phyloP scores from a whole-genome alignment of 129 eudicot genomes.

The Artemisia annua region DNA sequence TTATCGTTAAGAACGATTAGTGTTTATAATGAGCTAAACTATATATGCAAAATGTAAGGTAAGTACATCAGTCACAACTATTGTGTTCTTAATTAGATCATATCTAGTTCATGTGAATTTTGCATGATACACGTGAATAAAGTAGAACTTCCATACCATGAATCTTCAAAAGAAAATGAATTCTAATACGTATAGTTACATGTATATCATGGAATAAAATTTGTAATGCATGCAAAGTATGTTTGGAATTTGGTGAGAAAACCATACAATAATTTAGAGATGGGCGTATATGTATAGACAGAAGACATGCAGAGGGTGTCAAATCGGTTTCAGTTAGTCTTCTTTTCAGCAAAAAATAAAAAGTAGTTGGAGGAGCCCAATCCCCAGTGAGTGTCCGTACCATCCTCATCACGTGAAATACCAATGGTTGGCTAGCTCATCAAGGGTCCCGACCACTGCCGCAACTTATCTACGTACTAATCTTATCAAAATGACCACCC shows the following conservation, averaged over 20 bases:
- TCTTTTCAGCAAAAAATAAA: conserved; percentile 18
- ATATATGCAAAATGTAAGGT: too few species aligned
- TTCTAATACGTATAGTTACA: too few species aligned
- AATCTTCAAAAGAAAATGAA: too few species aligned
- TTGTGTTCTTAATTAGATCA: too few species aligned
- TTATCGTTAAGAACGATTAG: too few species aligned
- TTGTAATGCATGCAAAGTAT: too few species aligned
- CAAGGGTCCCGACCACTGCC: neutral
- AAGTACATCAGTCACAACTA: too few species aligned
- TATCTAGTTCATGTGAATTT: too few species aligned
- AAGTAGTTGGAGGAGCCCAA: conserved; percentile 26
- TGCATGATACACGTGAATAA: too few species aligned
- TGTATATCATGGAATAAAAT: too few species aligned
- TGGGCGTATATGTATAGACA: neutral
- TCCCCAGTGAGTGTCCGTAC: conserved; percentile 6
- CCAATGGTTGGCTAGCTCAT: conserved; percentile 8
- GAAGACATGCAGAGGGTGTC: conserved; percentile 19
- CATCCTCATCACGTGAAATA: conserved; percentile 24
- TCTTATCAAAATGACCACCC: neutral
- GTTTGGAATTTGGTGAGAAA: neutral
- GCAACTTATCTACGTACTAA: neutral
- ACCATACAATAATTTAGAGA: neutral
- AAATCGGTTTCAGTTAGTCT: conserved; percentile 31
- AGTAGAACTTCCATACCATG: too few species aligned
- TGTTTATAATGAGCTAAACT: too few species aligned